phyloP scores from a whole-genome alignment of 352 stramenopile genomes.

The Pythium aquatile region DNA sequence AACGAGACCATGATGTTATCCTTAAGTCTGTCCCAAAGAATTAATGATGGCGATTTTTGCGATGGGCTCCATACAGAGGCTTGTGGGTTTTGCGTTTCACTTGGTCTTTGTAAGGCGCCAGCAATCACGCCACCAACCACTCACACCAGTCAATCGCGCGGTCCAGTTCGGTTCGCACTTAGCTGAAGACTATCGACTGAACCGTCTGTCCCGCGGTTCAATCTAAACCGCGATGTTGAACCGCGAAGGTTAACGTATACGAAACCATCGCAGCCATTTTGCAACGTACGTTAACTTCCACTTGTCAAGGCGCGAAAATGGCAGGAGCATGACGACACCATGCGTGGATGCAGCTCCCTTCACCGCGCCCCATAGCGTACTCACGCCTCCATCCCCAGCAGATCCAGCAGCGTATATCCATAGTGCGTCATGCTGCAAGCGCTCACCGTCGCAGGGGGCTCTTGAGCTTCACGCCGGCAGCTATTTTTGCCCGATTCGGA shows the following conservation, averaged over 20 bases:
- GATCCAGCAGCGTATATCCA: not conserved
- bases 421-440: not conserved
- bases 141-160: slow-evolving; percentile 25
- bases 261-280: not conserved
- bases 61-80: slow-evolving; percentile 7
- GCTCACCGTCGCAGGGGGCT: not conserved
- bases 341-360: not conserved
- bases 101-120: slow-evolving; percentile 27
- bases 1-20: slow-evolving; percentile 87
- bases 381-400: not conserved
- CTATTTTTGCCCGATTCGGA: slow-evolving; percentile 12
- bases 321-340: not conserved
- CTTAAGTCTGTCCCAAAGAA: slow-evolving; percentile 86
- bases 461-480: not conserved
- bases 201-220: slow-evolving; percentile 16
- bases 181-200: slow-evolving; percentile 10
- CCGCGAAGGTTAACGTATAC: slow-evolving; percentile 14
- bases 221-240: slow-evolving; percentile 5
- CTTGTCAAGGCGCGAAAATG: not conserved
- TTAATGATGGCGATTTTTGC: slow-evolving; percentile 34
- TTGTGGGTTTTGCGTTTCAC: slow-evolving; percentile 7
- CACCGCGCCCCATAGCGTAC: too few species aligned
- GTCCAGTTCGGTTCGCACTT: slow-evolving; percentile 17
- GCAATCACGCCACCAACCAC: slow-evolving; percentile 21
- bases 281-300: not conserved